A percentile compares a stretch with the other conserved stretches of the same genome.
Conservation (phyloP, 805 yeast genomes). For the Lachancea thermotolerans region DNA sequence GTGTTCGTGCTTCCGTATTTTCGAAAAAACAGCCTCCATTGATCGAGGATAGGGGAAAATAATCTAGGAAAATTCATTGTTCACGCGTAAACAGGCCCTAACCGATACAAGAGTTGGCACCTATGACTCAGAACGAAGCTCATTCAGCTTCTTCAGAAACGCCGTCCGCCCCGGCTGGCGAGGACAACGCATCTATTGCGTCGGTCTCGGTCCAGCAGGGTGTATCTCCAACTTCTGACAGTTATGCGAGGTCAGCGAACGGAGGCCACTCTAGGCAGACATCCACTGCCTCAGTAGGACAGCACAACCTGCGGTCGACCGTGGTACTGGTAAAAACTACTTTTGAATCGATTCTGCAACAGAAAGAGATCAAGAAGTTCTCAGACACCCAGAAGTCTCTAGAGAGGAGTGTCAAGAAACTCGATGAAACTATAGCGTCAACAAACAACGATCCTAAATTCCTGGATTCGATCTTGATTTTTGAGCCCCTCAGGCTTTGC, state of each 20-base stretch:
- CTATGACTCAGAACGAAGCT: slow-evolving; percentile 5
- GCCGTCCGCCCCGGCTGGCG: not conserved
- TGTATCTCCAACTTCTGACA: slow-evolving; percentile 2
- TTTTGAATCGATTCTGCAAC: slow-evolving; percentile 47
- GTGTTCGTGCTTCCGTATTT: too few species aligned
- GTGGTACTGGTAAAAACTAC: slow-evolving; percentile 46
- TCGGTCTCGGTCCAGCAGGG: slow-evolving; percentile 1
- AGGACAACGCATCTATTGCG: slow-evolving; percentile 3
- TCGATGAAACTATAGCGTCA: slow-evolving; percentile 24
- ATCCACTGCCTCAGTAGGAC: slow-evolving; percentile 5
- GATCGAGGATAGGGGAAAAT: not conserved
- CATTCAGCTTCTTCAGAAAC: not conserved
- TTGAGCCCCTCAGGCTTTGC: slow-evolving; percentile 70
- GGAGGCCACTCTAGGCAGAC: slow-evolving; percentile 5
- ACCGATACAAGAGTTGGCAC: not conserved
- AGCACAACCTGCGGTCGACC: slow-evolving; percentile 28
- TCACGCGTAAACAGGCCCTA: too few species aligned
- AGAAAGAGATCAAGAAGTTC: slow-evolving; percentile 54
- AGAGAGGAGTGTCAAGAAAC: slow-evolving; percentile 29
- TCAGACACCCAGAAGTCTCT: slow-evolving; percentile 30
- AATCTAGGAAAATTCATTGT: too few species aligned
- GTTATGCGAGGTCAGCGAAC: not conserved
- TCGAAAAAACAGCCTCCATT: not conserved
- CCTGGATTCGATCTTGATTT: slow-evolving; percentile 49
- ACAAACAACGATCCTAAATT: slow-evolving; percentile 18